Evolutionary conservation across 2,329 filamentous ascomycete species (phyloP), one percentile per base, ranked within the genome.

Genomic region (Arachnomyces sp.): DNA sequence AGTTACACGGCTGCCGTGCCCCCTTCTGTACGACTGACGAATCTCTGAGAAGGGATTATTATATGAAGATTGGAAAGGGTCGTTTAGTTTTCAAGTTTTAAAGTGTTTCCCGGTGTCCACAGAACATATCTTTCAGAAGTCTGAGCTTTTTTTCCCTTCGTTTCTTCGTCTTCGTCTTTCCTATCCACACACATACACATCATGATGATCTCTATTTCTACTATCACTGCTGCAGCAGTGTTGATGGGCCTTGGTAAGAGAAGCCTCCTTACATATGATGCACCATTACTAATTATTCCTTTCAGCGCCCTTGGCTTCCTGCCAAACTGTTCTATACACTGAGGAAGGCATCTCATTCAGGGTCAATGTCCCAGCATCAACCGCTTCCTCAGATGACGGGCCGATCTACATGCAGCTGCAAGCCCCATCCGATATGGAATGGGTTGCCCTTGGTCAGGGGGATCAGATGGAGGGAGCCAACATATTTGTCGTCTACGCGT

Each of bases 401-500:
- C 72, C 77, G 44, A 72, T 80, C 38, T 80, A 69, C 57, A 72
- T 80, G 51, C 74, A 77, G 43, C 65, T 80, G 36, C 69, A 66
- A 34, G 73, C 72, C 3, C 74, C 77, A 2, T 67, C 65, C 31
- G 63, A 54, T 4, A 68, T 74, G 51, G 56, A 69, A 57, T 80
- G 73, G 71, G 66, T 77, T 28, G 72, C 66, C 3, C 55, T 80
- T 3, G 77, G 75, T 6, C 74, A 78, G 52, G 77, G 77, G 17
- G 60, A 49, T 2, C 47, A 54, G 14, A 80, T 80, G 77, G 48
- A 55, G 12, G 70, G 68, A 15, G 56, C 76, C 4, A 77, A 77
- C 53, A 78, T 80, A 34, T 78, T 80, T 52, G 60, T 79, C 32
- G 62, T 78, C 4, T 80, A 80, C 49, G 67, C 72, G n/a, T 59